Base-by-base conservation (phyloP, 2,329 filamentous ascomycete genomes). In the Apiospora arundinis region DNA sequence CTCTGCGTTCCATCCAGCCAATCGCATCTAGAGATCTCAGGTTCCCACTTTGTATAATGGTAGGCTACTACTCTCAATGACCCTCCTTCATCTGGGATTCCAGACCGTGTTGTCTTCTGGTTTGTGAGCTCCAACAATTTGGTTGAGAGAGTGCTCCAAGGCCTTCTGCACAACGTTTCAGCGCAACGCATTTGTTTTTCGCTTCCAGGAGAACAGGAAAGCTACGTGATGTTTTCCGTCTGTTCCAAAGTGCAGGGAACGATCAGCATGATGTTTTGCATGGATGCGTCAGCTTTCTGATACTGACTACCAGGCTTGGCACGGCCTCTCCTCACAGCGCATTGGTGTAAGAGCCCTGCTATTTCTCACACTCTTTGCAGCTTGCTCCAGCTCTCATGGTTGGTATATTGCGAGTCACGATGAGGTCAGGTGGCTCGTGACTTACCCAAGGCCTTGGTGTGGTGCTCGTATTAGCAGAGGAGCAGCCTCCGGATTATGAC, bases 241-340 rank as follows among this genome's bases (percentile, higher is more conserved):
- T n/a, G 56, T 40, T n/a, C 11, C 32, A 7, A 40, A 9, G 56
- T 63, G 56, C 56, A 63, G 56, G 56, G 56, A 40, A 63, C 32
- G 56, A 63, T 63, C 56, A 40, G 56, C 56, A 63, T 63, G 56
- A 40, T 63, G 56, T 11, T 28, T 40, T n/a, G 32, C 56, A 40
- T 63, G 32, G 32, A 40, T 40, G 56, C n/a, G 9, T 63, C 18
- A 21, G 32, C 4, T 63, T 40, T 63, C 56, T 63, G 56, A 63
- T 63, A 63, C 56, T 14, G 56, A 23, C 56, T 63, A 40, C 21
- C 56, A 63, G 18, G 18, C 56, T 63, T 63, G 56, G 56, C 56
- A 63, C 21, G 21, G 28, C 56, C 21, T n/a, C 56, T 28, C 56
- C 56, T 37, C 56, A 63, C 4, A 12, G n/a, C 37, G 56, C 32